Conservation (phyloP, 495 filamentous ascomycete species). For the Penicillium ucsense region DNA sequence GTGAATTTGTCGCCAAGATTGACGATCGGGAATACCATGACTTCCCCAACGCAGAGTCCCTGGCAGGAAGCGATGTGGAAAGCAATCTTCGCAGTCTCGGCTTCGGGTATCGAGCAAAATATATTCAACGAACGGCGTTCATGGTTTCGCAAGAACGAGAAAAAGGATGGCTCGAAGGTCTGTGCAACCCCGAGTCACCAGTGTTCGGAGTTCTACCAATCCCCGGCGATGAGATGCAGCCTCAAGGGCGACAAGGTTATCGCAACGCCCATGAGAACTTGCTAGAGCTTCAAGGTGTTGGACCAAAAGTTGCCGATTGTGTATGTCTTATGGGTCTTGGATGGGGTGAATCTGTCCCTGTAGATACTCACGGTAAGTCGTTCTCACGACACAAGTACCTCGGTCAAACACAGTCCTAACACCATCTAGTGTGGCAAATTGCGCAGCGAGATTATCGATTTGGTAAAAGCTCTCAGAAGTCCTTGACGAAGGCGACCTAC, state of each 20-base stretch:
- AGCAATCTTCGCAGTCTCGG: constrained; percentile 68
- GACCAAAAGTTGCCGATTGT: constrained; percentile 95
- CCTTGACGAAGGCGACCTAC: constrained; percentile 79
- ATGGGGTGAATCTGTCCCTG: constrained; percentile 91
- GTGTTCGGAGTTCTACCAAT: constrained; percentile 37
- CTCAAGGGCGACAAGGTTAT: constrained; percentile 60
- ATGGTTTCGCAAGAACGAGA: constrained; percentile 59
- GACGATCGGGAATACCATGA: constrained; percentile 70
- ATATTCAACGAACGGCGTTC: constrained; percentile 73
- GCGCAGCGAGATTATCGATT: constrained; percentile 93
- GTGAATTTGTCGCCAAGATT: constrained; percentile 61
- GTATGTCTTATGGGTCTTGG: constrained; percentile 94
- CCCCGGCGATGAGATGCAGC: constrained; percentile 41
- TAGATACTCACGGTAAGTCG: constrained; percentile 79
- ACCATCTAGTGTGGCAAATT: constrained; percentile 77
- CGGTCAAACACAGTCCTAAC: constrained; percentile 1
- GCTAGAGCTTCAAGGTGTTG: constrained; percentile 72
- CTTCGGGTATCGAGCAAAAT: constrained; percentile 92
- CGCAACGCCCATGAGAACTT: constrained; percentile 72
- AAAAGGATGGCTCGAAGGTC: constrained; percentile 60
- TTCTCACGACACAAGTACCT: neutral
- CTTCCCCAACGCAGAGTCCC: constrained; percentile 66
- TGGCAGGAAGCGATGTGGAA: constrained; percentile 64
- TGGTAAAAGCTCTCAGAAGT: constrained; percentile 73
- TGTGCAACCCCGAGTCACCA: constrained; percentile 70